Evolutionary conservation across 257 asterid genomes (phyloP), one percentile per base, ranked within the genome.

Genomic region (Euphrasia confusa): DNA sequence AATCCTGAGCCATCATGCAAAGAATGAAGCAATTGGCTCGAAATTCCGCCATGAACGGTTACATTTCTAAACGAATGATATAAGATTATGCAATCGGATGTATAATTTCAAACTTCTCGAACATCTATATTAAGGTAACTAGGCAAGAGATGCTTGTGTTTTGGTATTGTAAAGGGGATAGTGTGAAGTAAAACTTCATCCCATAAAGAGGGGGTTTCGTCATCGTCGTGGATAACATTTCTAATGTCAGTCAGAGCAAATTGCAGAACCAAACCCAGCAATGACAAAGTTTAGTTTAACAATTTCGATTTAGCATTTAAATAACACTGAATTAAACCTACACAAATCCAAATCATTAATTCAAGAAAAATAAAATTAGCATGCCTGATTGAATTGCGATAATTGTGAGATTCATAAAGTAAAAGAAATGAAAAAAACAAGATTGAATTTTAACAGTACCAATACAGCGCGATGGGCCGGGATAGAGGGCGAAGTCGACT

Each of bases 401-500:
- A 45, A 63, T 27, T 32, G 13, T 4, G 13, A 39, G n/a, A 13
- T 17, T 1, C n/a, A 33, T 9, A n/a, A 26, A 15, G 50, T n/a
- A 15, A 48, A 54, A 52, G 8, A 35, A 4, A 32, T 32, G 37
- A 32, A 35, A 35, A 28, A 28, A 7, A 35, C n/a, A n/a, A 0
- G 39, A 5, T 37, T 9, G 42, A 37, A 37, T 37, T 35, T 37
- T 37, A 37, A 17, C 33, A 10, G 55, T 75, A 89, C 95, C 90
- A 89, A 64, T 40, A 89, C 79, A 26, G 89, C 84, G 5, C 90
- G 90, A 73, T 89, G 92, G 21, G 95, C 94, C n/a, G 89, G 86
- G 12, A 89, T 79, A 13, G 95, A 75, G 33, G 84, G 76, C 40
- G 75, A 72, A 21, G 39, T 75, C 28, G 73, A 59, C 39, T 18